These are phyloP conservation scores for Pelargonium citronellum DNA, from an alignment of 441 rosid species.

Conservation along the genomic window DNA sequence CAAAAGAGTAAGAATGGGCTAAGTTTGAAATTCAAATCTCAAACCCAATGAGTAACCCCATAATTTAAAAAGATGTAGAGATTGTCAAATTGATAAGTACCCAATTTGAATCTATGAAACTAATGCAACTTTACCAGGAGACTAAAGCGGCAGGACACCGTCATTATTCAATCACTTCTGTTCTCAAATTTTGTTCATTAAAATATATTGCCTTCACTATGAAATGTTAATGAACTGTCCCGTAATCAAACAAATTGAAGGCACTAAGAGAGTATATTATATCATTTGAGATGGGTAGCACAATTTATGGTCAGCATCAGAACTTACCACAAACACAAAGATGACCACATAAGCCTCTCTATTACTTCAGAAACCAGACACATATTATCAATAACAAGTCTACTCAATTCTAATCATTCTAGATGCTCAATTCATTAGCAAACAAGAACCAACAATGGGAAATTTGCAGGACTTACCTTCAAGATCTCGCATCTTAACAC, in stretches of 20 bases:
- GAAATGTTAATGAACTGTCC: background rate
- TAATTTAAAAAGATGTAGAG: background rate
- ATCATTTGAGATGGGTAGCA: background rate
- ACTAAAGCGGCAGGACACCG: background rate
- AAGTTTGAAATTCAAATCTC: background rate
- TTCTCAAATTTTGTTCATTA: background rate
- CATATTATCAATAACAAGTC: background rate
- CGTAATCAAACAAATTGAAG: background rate
- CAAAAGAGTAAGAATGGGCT: slow-evolving; percentile 1
- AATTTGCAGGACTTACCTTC: background rate
- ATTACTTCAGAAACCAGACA: background rate
- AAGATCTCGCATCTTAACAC: background rate
- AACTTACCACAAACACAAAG: background rate
- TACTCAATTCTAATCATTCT: background rate
- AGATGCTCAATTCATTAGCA: background rate
- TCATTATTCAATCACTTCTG: background rate
- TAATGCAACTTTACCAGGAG: background rate
- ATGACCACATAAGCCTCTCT: background rate
- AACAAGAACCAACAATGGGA: background rate
- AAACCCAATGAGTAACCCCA: background rate
- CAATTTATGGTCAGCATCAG: background rate
- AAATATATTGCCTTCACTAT: background rate
- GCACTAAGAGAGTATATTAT: background rate
- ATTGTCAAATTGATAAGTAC: background rate
- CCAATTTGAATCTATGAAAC: background rate